Conservation (phyloP, 768 basidiomycete genomes). For the Termitomyces sp. region DNA sequence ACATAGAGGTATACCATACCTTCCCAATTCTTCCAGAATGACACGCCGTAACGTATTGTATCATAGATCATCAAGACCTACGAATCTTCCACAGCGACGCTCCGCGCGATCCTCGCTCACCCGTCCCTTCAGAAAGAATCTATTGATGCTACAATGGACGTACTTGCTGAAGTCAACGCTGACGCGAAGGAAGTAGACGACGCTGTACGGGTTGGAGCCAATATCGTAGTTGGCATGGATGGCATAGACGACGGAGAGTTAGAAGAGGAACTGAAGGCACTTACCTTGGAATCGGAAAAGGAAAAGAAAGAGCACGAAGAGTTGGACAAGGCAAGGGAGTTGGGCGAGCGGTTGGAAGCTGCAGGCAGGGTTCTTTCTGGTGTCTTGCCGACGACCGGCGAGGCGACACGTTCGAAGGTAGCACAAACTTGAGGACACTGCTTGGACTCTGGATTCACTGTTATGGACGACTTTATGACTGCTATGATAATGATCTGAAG, state of each 20-base stretch:
- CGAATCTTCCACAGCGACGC: slow-evolving; percentile 75
- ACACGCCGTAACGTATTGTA: not conserved
- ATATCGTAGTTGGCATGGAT: slow-evolving; percentile 50
- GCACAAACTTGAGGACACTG: slow-evolving; percentile 1
- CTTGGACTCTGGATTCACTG: not conserved
- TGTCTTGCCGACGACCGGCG: not conserved
- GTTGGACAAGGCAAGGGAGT: slow-evolving; percentile 3
- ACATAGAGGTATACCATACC: slow-evolving; percentile 66
- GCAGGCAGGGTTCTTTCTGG: slow-evolving; percentile 2
- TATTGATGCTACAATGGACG: slow-evolving; percentile 86
- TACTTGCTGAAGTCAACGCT: slow-evolving; percentile 76
- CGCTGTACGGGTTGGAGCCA: slow-evolving; percentile 64
- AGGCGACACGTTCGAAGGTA: not conserved
- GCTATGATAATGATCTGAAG: not conserved
- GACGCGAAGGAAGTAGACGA: slow-evolving; percentile 83
- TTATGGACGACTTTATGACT: not conserved
- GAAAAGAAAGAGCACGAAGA: slow-evolving; percentile 15
- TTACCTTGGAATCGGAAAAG: slow-evolving; percentile 38
- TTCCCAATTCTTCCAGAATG: not conserved
- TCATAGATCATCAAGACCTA: slow-evolving; percentile 80
- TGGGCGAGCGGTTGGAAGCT: slow-evolving; percentile 17
- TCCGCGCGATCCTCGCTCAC: slow-evolving; percentile 72
- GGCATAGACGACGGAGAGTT: slow-evolving; percentile 65
- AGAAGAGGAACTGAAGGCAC: slow-evolving; percentile 59
- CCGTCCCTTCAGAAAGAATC: slow-evolving; percentile 75